Conservation (phyloP, 1,139 yeast genomes). For the Magnusiomyces fungicola region DNA sequence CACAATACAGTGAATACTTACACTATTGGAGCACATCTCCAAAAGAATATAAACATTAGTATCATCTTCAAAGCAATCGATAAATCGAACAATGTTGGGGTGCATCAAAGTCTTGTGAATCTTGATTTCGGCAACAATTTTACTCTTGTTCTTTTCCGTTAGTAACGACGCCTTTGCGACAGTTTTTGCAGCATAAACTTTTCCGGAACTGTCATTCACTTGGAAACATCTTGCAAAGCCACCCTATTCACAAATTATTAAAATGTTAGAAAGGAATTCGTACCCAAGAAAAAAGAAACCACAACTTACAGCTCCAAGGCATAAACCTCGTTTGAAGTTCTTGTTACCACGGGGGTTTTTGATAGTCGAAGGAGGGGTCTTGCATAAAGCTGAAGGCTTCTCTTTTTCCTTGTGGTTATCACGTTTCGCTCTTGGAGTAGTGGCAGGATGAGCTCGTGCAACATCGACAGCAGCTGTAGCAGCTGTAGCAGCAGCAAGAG, state of each 20-base stretch:
- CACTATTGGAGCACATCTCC: conserved; percentile 75
- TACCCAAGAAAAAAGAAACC: not conserved
- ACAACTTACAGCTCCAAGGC: conserved; percentile 62
- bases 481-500: not conserved
- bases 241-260: conserved; percentile 38
- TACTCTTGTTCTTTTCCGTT: conserved; percentile 84
- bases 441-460: not conserved
- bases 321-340: conserved; percentile 84
- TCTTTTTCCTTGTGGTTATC: conserved; percentile 63
- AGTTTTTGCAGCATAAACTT: conserved; percentile 91
- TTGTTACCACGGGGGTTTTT: conserved; percentile 70
- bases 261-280: conserved; percentile 1
- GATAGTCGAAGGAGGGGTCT: conserved; percentile 90
- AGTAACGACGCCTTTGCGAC: conserved; percentile 93
- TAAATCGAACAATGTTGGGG: conserved; percentile 81
- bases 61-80: conserved; percentile 94
- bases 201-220: conserved; percentile 75
- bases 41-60: conserved; percentile 84
- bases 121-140: conserved; percentile 81
- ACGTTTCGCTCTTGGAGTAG: conserved; percentile 10
- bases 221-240: conserved; percentile 99
- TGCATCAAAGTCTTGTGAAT: conserved; percentile 89
- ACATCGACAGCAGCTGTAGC: conserved; percentile 1
- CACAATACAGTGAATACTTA: no score
- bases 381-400: conserved; percentile 78